phyloP scores from a whole-genome alignment of 257 asterid genomes.

The Mitragyna speciosa region DNA sequence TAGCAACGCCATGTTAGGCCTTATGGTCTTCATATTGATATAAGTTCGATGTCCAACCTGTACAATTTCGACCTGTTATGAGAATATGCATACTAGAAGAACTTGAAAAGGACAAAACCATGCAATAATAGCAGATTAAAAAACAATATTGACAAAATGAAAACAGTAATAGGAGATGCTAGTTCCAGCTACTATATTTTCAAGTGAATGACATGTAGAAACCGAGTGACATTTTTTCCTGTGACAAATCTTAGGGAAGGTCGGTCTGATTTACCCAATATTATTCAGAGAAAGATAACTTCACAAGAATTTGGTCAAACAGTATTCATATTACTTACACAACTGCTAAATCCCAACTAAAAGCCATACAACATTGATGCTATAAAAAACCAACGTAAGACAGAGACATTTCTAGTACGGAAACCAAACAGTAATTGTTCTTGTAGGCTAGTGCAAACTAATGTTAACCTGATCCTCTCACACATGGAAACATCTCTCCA shows the following conservation, averaged over 20 bases:
- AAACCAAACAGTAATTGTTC: too few relatives aligned
- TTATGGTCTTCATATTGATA: conserved; percentile 52
- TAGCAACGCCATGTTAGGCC: conserved; percentile 83
- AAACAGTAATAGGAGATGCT: neutral
- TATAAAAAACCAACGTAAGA: too few relatives aligned
- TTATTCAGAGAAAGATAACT: too few relatives aligned
- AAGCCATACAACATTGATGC: neutral
- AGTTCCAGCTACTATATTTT: neutral
- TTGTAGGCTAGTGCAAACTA: neutral
- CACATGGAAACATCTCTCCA: neutral
- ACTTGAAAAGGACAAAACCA: neutral
- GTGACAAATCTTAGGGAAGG: too few relatives aligned
- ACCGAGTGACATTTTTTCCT: too few relatives aligned
- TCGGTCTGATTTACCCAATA: too few relatives aligned
- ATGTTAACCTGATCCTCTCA: neutral
- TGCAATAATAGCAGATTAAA: neutral
- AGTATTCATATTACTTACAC: neutral
- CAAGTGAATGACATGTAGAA: neutral
- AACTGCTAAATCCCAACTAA: neutral
- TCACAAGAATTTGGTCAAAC: neutral
- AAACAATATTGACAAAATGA: neutral
- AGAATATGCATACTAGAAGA: neutral
- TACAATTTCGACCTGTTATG: neutral
- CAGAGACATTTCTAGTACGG: too few relatives aligned
- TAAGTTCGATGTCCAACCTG: conserved; percentile 32